phyloP scores from a whole-genome alignment of 345 rosid genomes.

The Carallia pectinifolia region DNA sequence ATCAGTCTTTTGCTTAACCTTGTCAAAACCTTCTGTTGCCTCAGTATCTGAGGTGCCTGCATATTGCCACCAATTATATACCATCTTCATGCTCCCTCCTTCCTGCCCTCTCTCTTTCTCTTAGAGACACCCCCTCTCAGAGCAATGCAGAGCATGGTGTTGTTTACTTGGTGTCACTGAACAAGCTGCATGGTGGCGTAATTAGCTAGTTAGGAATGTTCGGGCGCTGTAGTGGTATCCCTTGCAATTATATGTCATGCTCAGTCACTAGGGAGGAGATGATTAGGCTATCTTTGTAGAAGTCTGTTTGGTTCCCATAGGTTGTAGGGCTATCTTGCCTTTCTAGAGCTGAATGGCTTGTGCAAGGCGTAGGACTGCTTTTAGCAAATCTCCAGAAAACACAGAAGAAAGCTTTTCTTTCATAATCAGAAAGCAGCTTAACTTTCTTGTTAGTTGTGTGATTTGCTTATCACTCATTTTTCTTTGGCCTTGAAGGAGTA shows the following conservation, averaged over 20 bases:
- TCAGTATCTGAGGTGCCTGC: too few relatives aligned
- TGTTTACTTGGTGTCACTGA: background rate
- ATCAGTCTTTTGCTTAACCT: too few relatives aligned
- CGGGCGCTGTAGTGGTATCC: too few relatives aligned
- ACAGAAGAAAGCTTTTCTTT: background rate
- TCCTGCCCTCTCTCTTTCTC: background rate
- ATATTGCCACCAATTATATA: too few relatives aligned
- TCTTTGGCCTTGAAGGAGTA: background rate
- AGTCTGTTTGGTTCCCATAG: background rate
- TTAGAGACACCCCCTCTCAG: background rate
- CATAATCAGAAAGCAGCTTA: background rate
- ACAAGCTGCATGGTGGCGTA: background rate
- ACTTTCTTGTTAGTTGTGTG: background rate
- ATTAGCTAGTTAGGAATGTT: background rate
- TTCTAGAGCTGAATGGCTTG: background rate
- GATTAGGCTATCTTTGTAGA: too few relatives aligned
- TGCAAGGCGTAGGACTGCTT: background rate
- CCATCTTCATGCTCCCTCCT: too few relatives aligned
- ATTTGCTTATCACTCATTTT: background rate
- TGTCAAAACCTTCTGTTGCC: too few relatives aligned
- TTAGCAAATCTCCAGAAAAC: background rate
- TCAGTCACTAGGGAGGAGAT: too few relatives aligned
- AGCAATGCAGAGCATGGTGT: too few relatives aligned
- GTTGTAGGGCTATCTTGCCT: background rate
- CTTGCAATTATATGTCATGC: background rate